Conservation (phyloP, 78 protist species). For the Pelomyxa schiedti region DNA sequence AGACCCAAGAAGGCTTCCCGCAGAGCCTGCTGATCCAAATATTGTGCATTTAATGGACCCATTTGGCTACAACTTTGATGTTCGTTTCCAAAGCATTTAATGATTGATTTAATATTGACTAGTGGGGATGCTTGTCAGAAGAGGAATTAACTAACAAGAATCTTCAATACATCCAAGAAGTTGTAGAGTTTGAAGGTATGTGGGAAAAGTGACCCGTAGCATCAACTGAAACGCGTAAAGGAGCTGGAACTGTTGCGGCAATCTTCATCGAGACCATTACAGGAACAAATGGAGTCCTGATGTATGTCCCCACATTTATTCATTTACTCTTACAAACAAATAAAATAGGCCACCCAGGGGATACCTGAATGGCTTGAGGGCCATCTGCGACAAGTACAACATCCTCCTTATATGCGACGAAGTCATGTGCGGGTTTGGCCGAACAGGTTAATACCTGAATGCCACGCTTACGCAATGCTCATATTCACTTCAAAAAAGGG, state of each 20-base stretch:
- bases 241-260: constrained; percentile 37
- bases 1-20: constrained; percentile 46
- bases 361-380: constrained; percentile 42
- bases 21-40: constrained; percentile 27
- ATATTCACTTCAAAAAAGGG: no score
- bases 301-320: no score
- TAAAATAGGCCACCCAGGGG: constrained; percentile 38
- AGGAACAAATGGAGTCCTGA: constrained; percentile 47
- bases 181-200: constrained; percentile 33
- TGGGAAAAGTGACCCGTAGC: no score
- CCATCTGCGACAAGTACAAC: constrained; percentile 47
- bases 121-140: no score
- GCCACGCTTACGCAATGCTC: no score
- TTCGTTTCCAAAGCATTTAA: constrained; percentile 24
- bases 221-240: no score
- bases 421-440: constrained; percentile 58
- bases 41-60: constrained; percentile 36
- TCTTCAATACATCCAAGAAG: constrained; percentile 23
- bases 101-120: no score
- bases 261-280: constrained; percentile 36
- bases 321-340: no score
- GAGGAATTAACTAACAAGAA: constrained; percentile 20
- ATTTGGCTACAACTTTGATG: constrained; percentile 16
- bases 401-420: constrained; percentile 51
- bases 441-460: constrained; percentile 40